These are phyloP conservation scores for Angomonas deanei DNA, from an alignment of 208 protist genomes.

Conservation along the genomic window DNA sequence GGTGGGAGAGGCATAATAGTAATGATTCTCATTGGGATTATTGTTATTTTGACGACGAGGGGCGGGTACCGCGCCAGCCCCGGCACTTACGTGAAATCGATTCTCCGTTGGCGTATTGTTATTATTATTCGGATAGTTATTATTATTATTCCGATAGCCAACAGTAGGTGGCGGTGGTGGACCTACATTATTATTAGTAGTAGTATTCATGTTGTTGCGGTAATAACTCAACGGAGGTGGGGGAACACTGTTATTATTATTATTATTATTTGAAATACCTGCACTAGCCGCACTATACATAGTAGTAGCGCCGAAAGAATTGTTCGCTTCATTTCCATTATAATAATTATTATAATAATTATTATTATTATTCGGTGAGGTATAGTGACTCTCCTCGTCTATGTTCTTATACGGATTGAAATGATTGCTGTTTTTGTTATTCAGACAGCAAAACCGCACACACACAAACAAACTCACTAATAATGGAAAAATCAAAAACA, in stretches of 20 bases:
- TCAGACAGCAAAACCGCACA: background rate
- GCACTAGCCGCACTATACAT: background rate
- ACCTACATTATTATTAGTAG: too few species aligned
- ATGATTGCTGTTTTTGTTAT: background rate
- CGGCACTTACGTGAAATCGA: background rate
- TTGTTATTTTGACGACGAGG: background rate
- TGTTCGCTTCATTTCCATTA: background rate
- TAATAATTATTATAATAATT: slow-evolving; percentile 3
- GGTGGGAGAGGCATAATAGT: background rate
- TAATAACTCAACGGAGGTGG: background rate
- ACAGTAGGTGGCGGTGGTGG: background rate
- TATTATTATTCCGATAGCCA: background rate
- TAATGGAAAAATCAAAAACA: slow-evolving; percentile 53
- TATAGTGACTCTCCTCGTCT: background rate
- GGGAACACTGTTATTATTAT: background rate
- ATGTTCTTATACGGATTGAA: background rate
- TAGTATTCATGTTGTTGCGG: too few species aligned
- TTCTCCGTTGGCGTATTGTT: background rate
- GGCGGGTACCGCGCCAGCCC: background rate
- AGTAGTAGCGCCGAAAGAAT: background rate
- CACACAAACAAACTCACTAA: slow-evolving; percentile 21
- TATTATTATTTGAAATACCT: background rate
- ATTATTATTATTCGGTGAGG: background rate
- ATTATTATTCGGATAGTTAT: background rate
- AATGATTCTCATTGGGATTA: background rate